Base-by-base conservation (phyloP, 2,329 filamentous ascomycete species). In the Atkinsonella hypoxylon region DNA sequence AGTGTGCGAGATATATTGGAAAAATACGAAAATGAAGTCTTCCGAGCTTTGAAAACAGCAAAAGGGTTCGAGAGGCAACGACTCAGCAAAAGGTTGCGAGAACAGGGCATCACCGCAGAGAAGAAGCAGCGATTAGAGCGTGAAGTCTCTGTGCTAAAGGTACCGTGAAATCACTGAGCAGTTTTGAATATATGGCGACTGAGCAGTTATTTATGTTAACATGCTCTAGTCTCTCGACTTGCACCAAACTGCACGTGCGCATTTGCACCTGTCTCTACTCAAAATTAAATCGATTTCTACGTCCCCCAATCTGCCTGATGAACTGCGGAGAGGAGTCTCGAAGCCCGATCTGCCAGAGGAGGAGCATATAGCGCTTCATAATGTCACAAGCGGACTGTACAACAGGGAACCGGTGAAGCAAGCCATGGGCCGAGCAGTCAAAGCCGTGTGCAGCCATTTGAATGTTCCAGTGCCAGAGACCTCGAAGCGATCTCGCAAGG, bases 1-100 rank as follows among this genome's bases (percentile, higher is more conserved):
- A 68, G 63, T 51, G 65, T 80, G 44, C 68, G 74, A 9, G 69
- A 73, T 9, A 72, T 74, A 54, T 68, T 83, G n/a, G 66, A 71
- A 9, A 75, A 77, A 57, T 70, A 74, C 58, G 73, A 76, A 55
- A 80, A 79, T 61, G 74, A 81, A 36, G 71, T 91, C 9, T 75
- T 76, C 54, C 76, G 79, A 52, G 83, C 83, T 0, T 73, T 91
- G 53, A 89, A 89, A 65, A 72, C 75, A 11, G 83, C 82, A 51
- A 88, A 87, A 62, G 82, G 83, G 45, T 85, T 88, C 61, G 87
- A 91, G 70, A 77, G 86, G 44, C 87, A 91, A 67, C 86, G 89
- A 56, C 75, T 86, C 53, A 76, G 83, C 54, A 83, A 80, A 63
- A 70, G 75, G 41, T 64, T 78, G 13, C 72, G 67, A 47, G 76